Percentiles rank a stretch among this genome's conserved stretches.
phyloP scores from a whole-genome alignment of 1,284 basidiomycete genomes.

The Leccinum subspadiceum region DNA sequence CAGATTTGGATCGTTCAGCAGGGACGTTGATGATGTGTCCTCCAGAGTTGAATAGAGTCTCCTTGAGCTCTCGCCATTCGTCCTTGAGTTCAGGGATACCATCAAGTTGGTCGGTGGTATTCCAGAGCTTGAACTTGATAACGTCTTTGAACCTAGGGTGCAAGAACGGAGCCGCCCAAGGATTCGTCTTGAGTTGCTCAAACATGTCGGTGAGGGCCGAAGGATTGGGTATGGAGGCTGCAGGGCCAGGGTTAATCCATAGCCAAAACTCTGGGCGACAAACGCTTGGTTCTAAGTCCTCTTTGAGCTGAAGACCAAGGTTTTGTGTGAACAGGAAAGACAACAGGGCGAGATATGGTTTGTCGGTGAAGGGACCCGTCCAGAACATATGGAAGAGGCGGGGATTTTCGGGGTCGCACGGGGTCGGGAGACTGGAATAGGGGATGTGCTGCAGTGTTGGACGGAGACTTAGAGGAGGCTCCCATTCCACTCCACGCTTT shows the following conservation, averaged over 20 bases:
- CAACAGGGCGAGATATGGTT: slow-evolving; percentile 72
- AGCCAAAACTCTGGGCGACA: slow-evolving; percentile 82
- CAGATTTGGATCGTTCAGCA: slow-evolving; percentile 36
- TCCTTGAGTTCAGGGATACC: slow-evolving; percentile 73
- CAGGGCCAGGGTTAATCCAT: slow-evolving; percentile 84
- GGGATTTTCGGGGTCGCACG: slow-evolving; percentile 66
- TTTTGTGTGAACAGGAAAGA: slow-evolving; percentile 79
- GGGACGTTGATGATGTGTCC: slow-evolving; percentile 59
- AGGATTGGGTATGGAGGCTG: slow-evolving; percentile 68
- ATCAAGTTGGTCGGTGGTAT: slow-evolving; percentile 86
- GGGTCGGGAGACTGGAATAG: slow-evolving; percentile 36
- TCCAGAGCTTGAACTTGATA: slow-evolving; percentile 87
- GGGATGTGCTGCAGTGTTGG: slow-evolving; percentile 38
- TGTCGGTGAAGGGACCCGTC: slow-evolving; percentile 78
- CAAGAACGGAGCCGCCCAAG: slow-evolving; percentile 84
- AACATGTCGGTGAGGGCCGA: slow-evolving; percentile 69
- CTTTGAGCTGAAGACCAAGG: slow-evolving; percentile 55
- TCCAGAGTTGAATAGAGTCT: slow-evolving; percentile 74
- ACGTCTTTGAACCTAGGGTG: slow-evolving; percentile 78
- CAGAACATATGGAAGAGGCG: slow-evolving; percentile 81
- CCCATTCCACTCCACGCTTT: slow-evolving; percentile 48
- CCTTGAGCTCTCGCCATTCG: slow-evolving; percentile 70
- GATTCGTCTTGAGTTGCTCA: slow-evolving; percentile 66
- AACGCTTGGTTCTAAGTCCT: slow-evolving; percentile 36
- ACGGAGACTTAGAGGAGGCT: slow-evolving; percentile 37